Base-by-base conservation (phyloP, 2,329 filamentous ascomycete genomes). In the Didymella lethalis region DNA sequence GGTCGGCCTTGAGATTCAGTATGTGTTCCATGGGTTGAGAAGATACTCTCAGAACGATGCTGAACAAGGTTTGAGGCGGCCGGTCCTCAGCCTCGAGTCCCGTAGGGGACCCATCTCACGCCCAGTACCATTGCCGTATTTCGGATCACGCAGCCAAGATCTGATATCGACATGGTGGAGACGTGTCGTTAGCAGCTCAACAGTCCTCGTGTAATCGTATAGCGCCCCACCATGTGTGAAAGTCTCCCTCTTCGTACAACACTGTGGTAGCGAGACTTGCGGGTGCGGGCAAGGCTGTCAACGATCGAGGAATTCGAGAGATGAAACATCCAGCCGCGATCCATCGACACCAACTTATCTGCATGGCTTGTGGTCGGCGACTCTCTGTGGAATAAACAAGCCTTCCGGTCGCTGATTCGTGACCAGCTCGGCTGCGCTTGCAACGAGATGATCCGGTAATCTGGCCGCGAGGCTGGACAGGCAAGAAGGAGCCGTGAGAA, bases 41-140 rank as follows among this genome's bases (percentile, higher is more conserved):
- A 54, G 45, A 50, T 43, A 26, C 41, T 36, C 47, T 46, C 28
- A 56, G 20, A 11, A 48, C 32, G 36, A 57, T 44, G 56, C 44
- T 50, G 54, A 46, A 65, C 61, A 64, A 65, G 60, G 65, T 66
- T 69, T 64, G 61, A 58, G 59, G 61, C 53, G 63, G 55, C 57
- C 62, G 64, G 65, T 71, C 70, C 74, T 69, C 72, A 75, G 70
- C 72, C 66, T 70, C 71, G 69, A 63, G 51, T 49, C 55, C 48
- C 55, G 20, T 53, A 51, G 58, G 32, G 40, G 59, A 66, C 74
- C 73, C 67, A 63, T 75, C 70, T 75, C 66, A 75, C 67, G 62
- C 61, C 59, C 61, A 65, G 64, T 63, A 62, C 65, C 66, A 68
- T 66, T 67, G 59, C 66, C 60, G 62, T 52, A 61, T 63, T 66